A percentile compares a stretch with the other conserved stretches of the same genome.
Evolutionary conservation across 768 basidiomycete genomes (phyloP).

Genomic region (Solioccasus polychromus): DNA sequence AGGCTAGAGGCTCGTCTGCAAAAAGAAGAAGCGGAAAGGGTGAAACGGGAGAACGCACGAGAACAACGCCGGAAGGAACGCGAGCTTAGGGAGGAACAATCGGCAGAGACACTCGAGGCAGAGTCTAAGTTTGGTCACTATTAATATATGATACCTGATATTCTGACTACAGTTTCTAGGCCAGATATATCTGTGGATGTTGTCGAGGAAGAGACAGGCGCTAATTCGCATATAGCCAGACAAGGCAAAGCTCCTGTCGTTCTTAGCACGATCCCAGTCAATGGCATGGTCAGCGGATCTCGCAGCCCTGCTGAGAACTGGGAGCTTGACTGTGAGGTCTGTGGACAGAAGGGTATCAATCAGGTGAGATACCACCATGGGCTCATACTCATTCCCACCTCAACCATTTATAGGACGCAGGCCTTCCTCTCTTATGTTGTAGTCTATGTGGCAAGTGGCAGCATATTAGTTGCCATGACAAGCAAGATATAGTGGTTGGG

Average conservation of each 20-base stretch:
- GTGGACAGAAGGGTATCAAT: slow-evolving; percentile 68
- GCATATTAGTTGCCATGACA: slow-evolving; percentile 83
- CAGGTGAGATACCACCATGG: slow-evolving; percentile 46
- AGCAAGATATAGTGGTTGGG: slow-evolving; percentile 60
- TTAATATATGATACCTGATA: neutral
- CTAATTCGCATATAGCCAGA: neutral
- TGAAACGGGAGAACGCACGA: slow-evolving; percentile 55
- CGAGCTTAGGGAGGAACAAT: slow-evolving; percentile 29
- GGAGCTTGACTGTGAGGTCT: slow-evolving; percentile 89
- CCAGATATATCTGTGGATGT: slow-evolving; percentile 1
- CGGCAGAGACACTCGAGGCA: slow-evolving; percentile 9
- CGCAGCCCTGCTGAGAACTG: slow-evolving; percentile 66
- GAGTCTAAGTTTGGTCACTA: slow-evolving; percentile 13
- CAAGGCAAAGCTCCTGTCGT: slow-evolving; percentile 5
- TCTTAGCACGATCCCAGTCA: slow-evolving; percentile 8
- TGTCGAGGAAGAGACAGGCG: neutral
- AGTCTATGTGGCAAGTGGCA: slow-evolving; percentile 85
- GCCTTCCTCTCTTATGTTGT: slow-evolving; percentile 76
- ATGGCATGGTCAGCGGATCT: slow-evolving; percentile 41
- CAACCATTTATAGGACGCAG: slow-evolving; percentile 61
- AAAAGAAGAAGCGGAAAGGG: slow-evolving; percentile 54
- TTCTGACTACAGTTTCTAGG: slow-evolving; percentile 19
- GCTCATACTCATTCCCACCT: slow-evolving; percentile 1
- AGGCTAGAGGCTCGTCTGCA: slow-evolving; percentile 55
- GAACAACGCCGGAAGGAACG: slow-evolving; percentile 45